Conservation (phyloP, 2,329 filamentous ascomycete genomes). For the Xylaria digitata region DNA sequence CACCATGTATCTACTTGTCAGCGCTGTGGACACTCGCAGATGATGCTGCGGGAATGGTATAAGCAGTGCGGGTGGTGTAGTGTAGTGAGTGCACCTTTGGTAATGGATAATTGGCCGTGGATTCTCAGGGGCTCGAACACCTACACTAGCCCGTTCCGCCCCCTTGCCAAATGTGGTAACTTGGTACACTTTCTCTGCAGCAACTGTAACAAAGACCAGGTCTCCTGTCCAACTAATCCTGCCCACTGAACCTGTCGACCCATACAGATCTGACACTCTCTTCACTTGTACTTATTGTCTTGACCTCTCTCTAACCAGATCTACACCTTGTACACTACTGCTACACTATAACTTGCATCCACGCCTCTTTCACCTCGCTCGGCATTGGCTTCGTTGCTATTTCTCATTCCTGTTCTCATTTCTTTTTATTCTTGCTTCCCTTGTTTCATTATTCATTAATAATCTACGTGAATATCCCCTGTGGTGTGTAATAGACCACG, state of each 20-base stretch:
- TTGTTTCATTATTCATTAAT: constrained; percentile 14
- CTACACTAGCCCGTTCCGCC: constrained; percentile 9
- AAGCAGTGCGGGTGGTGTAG: too few relatives aligned
- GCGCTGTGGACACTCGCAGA: too few relatives aligned
- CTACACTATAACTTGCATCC: constrained; percentile 2
- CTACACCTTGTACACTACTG: neutral
- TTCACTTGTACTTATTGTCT: constrained; percentile 15
- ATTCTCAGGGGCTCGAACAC: constrained; percentile 33
- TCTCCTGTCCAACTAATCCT: neutral
- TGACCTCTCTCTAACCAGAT: constrained; percentile 14
- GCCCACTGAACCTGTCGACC: constrained; percentile 11
- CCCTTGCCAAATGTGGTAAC: constrained; percentile 22
- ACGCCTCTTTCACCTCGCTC: constrained; percentile 11
- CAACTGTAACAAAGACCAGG: constrained; percentile 34
- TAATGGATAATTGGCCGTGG: constrained; percentile 24
- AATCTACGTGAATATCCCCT: constrained; percentile 14
- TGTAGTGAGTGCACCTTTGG: too few relatives aligned
- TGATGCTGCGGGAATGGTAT: too few relatives aligned
- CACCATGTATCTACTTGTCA: too few relatives aligned
- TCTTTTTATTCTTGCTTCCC: constrained; percentile 6
- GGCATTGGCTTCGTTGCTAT: constrained; percentile 12
- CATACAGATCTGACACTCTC: constrained; percentile 27
- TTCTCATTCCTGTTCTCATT: neutral
- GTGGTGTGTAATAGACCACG: neutral
- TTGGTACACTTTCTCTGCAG: constrained; percentile 22